Percentiles rank a stretch among this genome's conserved stretches.
These are phyloP conservation scores for Soucietia sequanensis DNA, from an alignment of 805 yeast genomes.

Conservation along the genomic window DNA sequence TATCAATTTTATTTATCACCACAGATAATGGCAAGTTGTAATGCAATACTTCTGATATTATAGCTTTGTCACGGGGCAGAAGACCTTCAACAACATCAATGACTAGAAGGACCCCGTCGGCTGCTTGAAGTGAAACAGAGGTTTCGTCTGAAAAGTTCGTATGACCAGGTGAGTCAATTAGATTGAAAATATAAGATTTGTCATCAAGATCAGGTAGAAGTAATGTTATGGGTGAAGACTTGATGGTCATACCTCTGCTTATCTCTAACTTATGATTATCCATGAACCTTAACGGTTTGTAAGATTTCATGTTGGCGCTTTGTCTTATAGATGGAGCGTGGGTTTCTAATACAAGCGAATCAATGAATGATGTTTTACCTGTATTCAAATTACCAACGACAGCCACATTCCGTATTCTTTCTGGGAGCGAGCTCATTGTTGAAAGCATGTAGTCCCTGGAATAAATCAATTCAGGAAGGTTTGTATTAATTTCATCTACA, in stretches of 20 bases:
- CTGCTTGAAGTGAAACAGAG: constrained; percentile 51
- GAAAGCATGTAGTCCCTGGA: constrained; percentile 61
- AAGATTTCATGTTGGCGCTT: constrained; percentile 30
- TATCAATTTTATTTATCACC: constrained; percentile 78
- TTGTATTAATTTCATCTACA: constrained; percentile 12
- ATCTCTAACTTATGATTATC: constrained; percentile 72
- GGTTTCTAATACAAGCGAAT: constrained; percentile 63
- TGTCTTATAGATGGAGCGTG: constrained; percentile 42
- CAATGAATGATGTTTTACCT: constrained; percentile 83
- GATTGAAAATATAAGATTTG: constrained; percentile 57
- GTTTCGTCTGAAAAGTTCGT: constrained; percentile 78
- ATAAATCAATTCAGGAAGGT: constrained; percentile 59
- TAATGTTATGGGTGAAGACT: constrained; percentile 59
- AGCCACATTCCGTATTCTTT: constrained; percentile 69
- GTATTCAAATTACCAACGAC: constrained; percentile 78
- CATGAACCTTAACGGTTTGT: constrained; percentile 57
- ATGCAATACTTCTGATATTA: constrained; percentile 52
- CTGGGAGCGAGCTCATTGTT: constrained; percentile 48
- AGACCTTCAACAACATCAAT: constrained; percentile 88
- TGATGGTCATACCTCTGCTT: constrained; percentile 68
- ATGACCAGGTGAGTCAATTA: constrained; percentile 93
- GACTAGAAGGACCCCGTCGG: constrained; percentile 67
- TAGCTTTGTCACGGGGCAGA: constrained; percentile 49
- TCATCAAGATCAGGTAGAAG: constrained; percentile 50
- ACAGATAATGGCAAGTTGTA: constrained; percentile 54